Evolutionary conservation across 768 basidiomycete species (phyloP).

Genomic region (Boletus speciosus): DNA sequence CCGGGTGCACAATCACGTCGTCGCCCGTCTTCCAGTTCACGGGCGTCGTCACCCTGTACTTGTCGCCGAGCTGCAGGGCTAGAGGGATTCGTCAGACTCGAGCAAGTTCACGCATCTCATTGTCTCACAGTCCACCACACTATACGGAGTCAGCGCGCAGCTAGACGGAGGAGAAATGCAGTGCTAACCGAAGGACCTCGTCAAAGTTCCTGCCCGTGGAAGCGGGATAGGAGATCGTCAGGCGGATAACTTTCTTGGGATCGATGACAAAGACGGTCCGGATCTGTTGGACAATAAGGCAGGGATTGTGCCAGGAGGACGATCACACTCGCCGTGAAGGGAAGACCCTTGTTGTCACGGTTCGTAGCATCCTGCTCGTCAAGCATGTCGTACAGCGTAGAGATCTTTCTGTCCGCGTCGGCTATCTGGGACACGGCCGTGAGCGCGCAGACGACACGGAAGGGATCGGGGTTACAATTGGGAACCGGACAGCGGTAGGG

Average conservation of each 20-base stretch:
- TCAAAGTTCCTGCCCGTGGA: constrained; percentile 93
- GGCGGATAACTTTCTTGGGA: constrained; percentile 91
- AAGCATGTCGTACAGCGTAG: constrained; percentile 91
- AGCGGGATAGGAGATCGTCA: constrained; percentile 90
- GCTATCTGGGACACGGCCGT: constrained; percentile 61
- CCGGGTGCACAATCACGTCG: constrained; percentile 89
- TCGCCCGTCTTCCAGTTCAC: constrained; percentile 95
- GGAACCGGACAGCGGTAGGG: constrained; percentile 81
- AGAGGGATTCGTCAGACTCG: constrained; percentile 7
- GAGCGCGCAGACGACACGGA: constrained; percentile 3
- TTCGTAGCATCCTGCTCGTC: constrained; percentile 94
- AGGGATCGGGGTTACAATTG: constrained; percentile 57
- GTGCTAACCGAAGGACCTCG: constrained; percentile 54
- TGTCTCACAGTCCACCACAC: constrained; percentile 73
- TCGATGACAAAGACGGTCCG: constrained; percentile 98
- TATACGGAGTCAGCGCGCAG: constrained; percentile 14
- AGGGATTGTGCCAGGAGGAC: not conserved
- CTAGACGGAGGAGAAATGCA: not conserved
- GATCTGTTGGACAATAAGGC: constrained; percentile 46
- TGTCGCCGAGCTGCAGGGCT: constrained; percentile 89
- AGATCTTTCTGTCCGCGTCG: constrained; percentile 82
- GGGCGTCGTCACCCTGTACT: constrained; percentile 80
- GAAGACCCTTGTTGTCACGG: constrained; percentile 79
- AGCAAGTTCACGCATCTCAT: constrained; percentile 34
- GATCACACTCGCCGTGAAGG: constrained; percentile 68